Base-by-base conservation (phyloP, 768 basidiomycete species). In the Psilocybe tampanensis region DNA sequence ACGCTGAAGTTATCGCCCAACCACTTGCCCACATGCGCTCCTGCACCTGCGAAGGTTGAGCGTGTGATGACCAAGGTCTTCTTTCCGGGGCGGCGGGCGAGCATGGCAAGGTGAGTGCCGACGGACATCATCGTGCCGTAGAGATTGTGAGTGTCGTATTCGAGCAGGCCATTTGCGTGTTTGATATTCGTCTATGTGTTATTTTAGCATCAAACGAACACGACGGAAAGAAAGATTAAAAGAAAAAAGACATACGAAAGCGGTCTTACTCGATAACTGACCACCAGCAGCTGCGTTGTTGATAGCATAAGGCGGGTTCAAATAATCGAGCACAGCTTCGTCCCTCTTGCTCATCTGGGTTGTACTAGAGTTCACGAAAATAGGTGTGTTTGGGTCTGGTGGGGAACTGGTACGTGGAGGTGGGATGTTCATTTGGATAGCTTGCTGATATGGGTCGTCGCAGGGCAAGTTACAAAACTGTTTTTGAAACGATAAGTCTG, bases 111-210 rank as follows among this genome's bases (percentile, higher is more conserved):
- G 24, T 76, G 82, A 1, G 87, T 88, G 11, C 77, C 79, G 4
- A 74, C 73, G 8, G 85, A 86, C 88, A 89, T 89, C 85, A 88
- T 86, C 2, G 81, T 83, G 1, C 88, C 88, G 66, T 82, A 90
- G 7, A 90, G 67, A 54, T 88, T 89, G 72, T 88, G 86, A 0
- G 78, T 78, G 60, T 86, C 79, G 64, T 86, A 87, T 66, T 85
- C 83, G 3, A 79, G 61, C 8, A 86, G 70, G 2, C 83, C 84
- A 60, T 87, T 88, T 3, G 76, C 76, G 58, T 86, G 85, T 17
- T 76, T 71, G 15, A 81, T 70, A 51, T 80, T 70, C 3, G 74
- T 77, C 79, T 80, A n/a, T n/a, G n/a, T n/a, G n/a, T n/a, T n/a
- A n/a, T n/a, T n/a, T n/a, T n/a, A n/a, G n/a, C n/a, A n/a, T n/a